Base-by-base conservation (phyloP, 345 rosid genomes). In the Carallia pectinifolia region DNA sequence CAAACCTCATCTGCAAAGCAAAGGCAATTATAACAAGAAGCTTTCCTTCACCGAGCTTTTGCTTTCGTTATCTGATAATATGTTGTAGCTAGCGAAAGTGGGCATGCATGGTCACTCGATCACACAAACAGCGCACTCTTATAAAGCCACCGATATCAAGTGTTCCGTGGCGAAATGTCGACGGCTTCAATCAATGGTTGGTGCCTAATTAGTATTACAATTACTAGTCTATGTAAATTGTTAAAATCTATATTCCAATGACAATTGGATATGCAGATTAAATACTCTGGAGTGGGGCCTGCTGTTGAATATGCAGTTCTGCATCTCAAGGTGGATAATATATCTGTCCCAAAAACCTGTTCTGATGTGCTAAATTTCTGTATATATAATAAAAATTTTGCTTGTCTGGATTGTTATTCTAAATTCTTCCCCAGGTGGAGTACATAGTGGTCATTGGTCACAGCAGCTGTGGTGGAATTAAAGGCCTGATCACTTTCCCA, bases 171-270 rank as follows among this genome's bases (percentile, higher is more conserved):
- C 67, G 62, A 82, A 84, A 89, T 89, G 98, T 91, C 97, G 88
- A 87, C 93, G 7, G 85, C 94, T 81, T 75, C 93, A 10, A 81
- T 93, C 40, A 84, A 81, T 84, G 73, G 86, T 65, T 87, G 84
- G 78, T 80, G 80, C 87, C 81, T 85, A 19, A 55, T 23, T 23
- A 23, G 23, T 23, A 23, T 23, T 23, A 23, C 23, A 23, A 23
- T 55, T n/a, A 23, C 5, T n/a, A 19, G 4, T 12, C 23, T 12
- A 8, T n/a, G 3, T 4, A 9, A 4, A 19, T 40, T 40, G 3
- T 40, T 40, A 40, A 7, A 13, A 40, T 13, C 47, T 1, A 40
- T 40, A 40, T 40, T 40, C 47, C 29, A 7, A 55, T 54, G 59
- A n/a, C 31, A 6, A n/a, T 0, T 0, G 12, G 7, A 1, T 3